Evolutionary conservation across 2,329 filamentous ascomycete species (phyloP), one percentile per base, ranked within the genome.

Genomic region (Nakataea oryzae): DNA sequence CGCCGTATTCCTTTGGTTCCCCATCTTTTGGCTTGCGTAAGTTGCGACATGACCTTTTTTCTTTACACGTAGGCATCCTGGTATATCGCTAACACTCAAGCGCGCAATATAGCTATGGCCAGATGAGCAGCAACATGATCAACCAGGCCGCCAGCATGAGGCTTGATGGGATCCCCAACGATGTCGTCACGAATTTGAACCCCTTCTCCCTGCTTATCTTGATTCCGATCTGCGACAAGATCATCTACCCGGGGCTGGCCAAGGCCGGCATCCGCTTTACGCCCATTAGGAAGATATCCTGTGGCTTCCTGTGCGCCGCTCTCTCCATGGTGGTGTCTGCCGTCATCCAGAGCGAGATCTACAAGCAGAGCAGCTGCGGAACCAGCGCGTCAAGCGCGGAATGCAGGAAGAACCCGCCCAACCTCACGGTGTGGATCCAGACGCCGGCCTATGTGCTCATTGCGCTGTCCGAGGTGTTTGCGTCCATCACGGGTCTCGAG

Each of bases 281-380:
- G 0, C 90, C 88, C n/a, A 87, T 91, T 74, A 90, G 86, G 75
- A 87, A 86, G 74, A 91, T 93, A 69, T 81, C 86, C 0, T 75
- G 81, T 9, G 89, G 89, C 30, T 91, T 91, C 78, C 78, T 85
- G 63, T 76, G 84, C 30, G 86, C 82, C 50, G 79, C 84, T 1
- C 69, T 82, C 24, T 83, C 87, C 62, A 86, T 86, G 82, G 69
- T 82, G 57, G 81, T 77, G 72, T 80, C 83, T 1, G 75, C 78
- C 59, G 77, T 85, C 28, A 72, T 81, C 30, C 81, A 84, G 69
- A 72, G 82, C 71, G 85, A 81, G 70, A 86, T 87, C 73, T 91
- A 91, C 78, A 73, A 82, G 69, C 70, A 75, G 17, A 83, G 82
- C 1, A 75, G 79, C 6, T 90, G 88, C 69, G 85, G 86, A 34